Conservation (phyloP, 345 rosid species). For the Combretum micranthum region DNA sequence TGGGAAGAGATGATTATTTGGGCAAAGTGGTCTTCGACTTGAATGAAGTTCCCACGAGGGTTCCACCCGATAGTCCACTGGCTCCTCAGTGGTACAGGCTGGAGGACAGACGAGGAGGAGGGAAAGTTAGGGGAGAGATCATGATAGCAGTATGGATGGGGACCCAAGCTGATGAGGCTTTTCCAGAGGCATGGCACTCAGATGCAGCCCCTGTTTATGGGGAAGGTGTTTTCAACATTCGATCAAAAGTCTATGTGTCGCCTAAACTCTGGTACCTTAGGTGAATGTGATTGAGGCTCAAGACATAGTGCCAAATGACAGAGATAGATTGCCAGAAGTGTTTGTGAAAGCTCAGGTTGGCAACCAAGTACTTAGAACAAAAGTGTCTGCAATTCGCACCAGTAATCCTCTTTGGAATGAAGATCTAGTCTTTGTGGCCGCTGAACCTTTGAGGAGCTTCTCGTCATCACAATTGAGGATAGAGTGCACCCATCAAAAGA, state of each 20-base stretch:
- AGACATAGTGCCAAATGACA: slow-evolving; percentile 59
- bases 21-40: slow-evolving; percentile 72
- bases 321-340: slow-evolving; percentile 56
- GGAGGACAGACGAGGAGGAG: slow-evolving; percentile 65
- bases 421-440: slow-evolving; percentile 78
- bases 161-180: slow-evolving; percentile 91
- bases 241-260: slow-evolving; percentile 79
- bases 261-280: slow-evolving; percentile 87
- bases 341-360: slow-evolving; percentile 76
- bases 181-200: slow-evolving; percentile 77
- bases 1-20: slow-evolving; percentile 67
- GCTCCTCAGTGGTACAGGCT: slow-evolving; percentile 91
- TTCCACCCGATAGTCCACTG: slow-evolving; percentile 90
- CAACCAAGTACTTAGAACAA: slow-evolving; percentile 65
- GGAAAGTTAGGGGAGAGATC: slow-evolving; percentile 66
- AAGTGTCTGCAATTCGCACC: slow-evolving; percentile 36
- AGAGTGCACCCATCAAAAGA: slow-evolving; percentile 54
- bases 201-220: slow-evolving; percentile 66
- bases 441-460: slow-evolving; percentile 92
- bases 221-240: slow-evolving; percentile 49
- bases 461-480: slow-evolving; percentile 64
- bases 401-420: slow-evolving; percentile 71
- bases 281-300: slow-evolving; percentile 89
- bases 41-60: slow-evolving; percentile 81
- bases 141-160: slow-evolving; percentile 98